A percentile compares a stretch with the other conserved stretches of the same genome.
phyloP scores from a whole-genome alignment of 1,139 yeast genomes.

The Hyphopichia fennica region DNA sequence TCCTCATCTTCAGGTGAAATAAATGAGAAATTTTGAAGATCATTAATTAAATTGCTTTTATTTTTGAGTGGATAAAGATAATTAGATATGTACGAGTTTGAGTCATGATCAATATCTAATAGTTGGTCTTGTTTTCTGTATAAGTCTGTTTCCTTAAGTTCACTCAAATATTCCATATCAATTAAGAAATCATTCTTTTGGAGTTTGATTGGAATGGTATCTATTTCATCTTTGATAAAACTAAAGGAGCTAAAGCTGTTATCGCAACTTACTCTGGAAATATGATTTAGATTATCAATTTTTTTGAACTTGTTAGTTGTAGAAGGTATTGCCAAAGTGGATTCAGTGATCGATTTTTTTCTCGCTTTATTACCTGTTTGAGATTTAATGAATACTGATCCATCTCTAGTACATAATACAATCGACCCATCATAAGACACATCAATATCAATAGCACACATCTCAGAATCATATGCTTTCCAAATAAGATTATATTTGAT shows the following conservation, averaged over 20 bases:
- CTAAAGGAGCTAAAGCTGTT: constrained; percentile 67
- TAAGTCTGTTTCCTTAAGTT: constrained; percentile 25
- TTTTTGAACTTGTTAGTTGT: constrained; percentile 52
- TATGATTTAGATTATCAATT: constrained; percentile 52
- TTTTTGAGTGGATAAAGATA: constrained; percentile 23
- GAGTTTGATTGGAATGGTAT: constrained; percentile 50
- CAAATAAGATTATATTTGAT: constrained; percentile 46
- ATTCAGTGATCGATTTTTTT: constrained; percentile 35
- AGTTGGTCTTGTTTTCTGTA: constrained; percentile 39
- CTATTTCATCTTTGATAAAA: constrained; percentile 64
- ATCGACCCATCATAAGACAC: constrained; percentile 69
- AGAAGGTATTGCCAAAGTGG: constrained; percentile 25
- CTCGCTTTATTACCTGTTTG: constrained; percentile 19
- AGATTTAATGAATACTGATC: constrained; percentile 52
- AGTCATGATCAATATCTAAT: constrained; percentile 18
- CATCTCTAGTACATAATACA: constrained; percentile 65
- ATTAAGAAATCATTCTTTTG: constrained; percentile 40
- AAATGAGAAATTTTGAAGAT: constrained; percentile 1
- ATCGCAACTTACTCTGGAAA: constrained; percentile 65
- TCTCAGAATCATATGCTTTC: constrained; percentile 54
- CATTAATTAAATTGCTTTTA: background rate
- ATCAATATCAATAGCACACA: constrained; percentile 61
- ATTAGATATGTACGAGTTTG: constrained; percentile 25
- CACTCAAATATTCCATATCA: constrained; percentile 55
- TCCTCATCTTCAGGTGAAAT: constrained; percentile 9